Conservation (phyloP, 164 flowering plant species). For the Platanus orientalis region DNA sequence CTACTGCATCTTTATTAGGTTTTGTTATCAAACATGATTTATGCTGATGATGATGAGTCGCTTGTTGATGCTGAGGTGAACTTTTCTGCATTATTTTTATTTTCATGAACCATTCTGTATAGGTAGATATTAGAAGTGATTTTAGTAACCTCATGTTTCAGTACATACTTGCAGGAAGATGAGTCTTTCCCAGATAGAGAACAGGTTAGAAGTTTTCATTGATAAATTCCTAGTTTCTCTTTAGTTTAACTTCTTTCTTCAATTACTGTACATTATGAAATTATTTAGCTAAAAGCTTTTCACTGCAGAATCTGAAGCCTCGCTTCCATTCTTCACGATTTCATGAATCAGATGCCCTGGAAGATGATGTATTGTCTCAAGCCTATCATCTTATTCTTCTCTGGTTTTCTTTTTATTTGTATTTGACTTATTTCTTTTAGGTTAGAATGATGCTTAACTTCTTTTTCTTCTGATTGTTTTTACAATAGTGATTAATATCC, state of each 20-base stretch:
- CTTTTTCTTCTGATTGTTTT: neutral
- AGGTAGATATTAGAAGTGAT: neutral
- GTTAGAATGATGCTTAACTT: neutral
- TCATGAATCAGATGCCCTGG: slow-evolving; percentile 81
- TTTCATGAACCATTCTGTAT: slow-evolving; percentile 10
- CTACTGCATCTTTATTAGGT: slow-evolving; percentile 41
- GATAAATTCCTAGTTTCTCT: neutral
- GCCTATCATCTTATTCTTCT: neutral
- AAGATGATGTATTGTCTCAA: slow-evolving; percentile 89
- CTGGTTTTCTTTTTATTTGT: neutral
- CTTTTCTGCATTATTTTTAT: slow-evolving; percentile 7
- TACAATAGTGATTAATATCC: neutral
- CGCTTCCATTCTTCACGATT: slow-evolving; percentile 93
- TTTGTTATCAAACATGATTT: slow-evolving; percentile 88
- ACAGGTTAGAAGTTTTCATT: slow-evolving; percentile 54
- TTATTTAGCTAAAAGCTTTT: slow-evolving; percentile 10
- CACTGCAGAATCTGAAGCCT: slow-evolving; percentile 86
- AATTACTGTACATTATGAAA: neutral
- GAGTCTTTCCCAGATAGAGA: slow-evolving; percentile 93
- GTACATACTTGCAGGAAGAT: slow-evolving; percentile 78
- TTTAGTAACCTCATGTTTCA: slow-evolving; percentile 15
- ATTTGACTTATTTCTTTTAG: neutral
- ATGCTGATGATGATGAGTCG: slow-evolving; percentile 97
- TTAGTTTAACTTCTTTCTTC: neutral
- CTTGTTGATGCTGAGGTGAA: slow-evolving; percentile 88